phyloP scores from a whole-genome alignment of 345 rosid genomes.

The Anastatica hierochuntica region DNA sequence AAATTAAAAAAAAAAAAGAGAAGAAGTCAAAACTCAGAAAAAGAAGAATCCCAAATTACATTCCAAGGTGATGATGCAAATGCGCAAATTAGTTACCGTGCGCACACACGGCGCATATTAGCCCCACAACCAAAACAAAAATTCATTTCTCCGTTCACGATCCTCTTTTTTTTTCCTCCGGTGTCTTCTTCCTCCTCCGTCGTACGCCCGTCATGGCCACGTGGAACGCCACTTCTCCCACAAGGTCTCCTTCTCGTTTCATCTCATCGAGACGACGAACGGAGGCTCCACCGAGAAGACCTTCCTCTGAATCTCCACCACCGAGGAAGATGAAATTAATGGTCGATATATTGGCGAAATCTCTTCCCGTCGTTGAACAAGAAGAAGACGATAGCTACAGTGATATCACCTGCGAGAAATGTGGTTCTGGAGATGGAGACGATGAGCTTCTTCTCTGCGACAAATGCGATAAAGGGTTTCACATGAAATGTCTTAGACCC shows the following conservation, averaged over 20 bases:
- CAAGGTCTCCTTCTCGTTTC: constrained; percentile 28
- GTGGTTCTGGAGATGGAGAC: constrained; percentile 54
- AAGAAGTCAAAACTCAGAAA: constrained; percentile 22
- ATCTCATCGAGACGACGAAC: constrained; percentile 39
- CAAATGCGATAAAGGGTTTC: constrained; percentile 80
- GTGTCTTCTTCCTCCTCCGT: background rate
- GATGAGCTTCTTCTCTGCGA: constrained; percentile 77
- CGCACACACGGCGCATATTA: constrained; percentile 33
- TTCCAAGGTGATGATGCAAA: constrained; percentile 13
- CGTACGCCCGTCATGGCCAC: constrained; percentile 20
- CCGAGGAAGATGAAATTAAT: constrained; percentile 46
- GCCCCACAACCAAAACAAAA: constrained; percentile 15
- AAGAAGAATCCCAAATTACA: constrained; percentile 18
- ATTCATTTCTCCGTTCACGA: background rate
- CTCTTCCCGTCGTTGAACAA: constrained; percentile 34
- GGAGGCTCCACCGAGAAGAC: constrained; percentile 30
- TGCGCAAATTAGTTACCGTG: constrained; percentile 36
- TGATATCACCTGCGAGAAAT: constrained; percentile 54
- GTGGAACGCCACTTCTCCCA: constrained; percentile 22
- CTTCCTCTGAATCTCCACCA: constrained; percentile 37
- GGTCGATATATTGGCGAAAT: constrained; percentile 45
- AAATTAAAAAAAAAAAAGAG: too few species aligned
- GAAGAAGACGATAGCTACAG: constrained; percentile 31
- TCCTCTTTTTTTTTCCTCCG: constrained; percentile 6
- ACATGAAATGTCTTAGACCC: constrained; percentile 82